A percentile compares a stretch with the other conserved stretches of the same genome.
Conservation (phyloP, 371 early-diverging fungal genomes). For the Amoeboaphelidium protococcarum region DNA sequence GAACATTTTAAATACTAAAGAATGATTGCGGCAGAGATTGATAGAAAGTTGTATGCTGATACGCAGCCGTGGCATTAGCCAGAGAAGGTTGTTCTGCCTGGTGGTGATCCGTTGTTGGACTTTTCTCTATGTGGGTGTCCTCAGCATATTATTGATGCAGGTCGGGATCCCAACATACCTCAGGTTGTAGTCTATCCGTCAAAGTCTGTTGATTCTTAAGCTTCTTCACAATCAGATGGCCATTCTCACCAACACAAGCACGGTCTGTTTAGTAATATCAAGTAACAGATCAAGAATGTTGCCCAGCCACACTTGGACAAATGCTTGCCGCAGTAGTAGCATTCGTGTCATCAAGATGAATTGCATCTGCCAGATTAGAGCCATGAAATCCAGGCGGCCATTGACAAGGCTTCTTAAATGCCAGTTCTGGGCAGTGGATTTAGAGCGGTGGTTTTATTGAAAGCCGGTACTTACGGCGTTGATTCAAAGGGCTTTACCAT, state of each 20-base stretch:
- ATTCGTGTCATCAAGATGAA: too few species aligned
- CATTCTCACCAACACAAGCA: neutral
- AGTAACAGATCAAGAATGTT: neutral
- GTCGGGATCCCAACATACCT: neutral
- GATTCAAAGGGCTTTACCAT: neutral
- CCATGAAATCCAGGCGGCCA: too few species aligned
- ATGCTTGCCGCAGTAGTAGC: too few species aligned
- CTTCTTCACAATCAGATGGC: neutral
- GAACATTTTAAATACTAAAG: too few species aligned
- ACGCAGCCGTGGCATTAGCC: neutral
- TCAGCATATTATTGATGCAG: neutral
- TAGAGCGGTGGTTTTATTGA: neutral
- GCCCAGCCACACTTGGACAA: too few species aligned
- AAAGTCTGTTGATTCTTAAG: too few species aligned
- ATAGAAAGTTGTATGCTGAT: too few species aligned
- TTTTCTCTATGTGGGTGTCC: neutral
- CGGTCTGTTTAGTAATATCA: neutral
- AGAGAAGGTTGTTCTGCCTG: neutral
- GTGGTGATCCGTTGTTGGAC: neutral
- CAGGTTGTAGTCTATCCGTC: neutral
- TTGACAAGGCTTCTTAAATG: neutral
- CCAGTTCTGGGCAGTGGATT: too few species aligned
- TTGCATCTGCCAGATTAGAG: too few species aligned
- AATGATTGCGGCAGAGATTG: too few species aligned
- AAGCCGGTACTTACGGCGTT: neutral